Evolutionary conservation across 148 eudicot genomes (phyloP), one percentile per base, ranked within the genome.

Genomic region (Salicornia ramosissima): DNA sequence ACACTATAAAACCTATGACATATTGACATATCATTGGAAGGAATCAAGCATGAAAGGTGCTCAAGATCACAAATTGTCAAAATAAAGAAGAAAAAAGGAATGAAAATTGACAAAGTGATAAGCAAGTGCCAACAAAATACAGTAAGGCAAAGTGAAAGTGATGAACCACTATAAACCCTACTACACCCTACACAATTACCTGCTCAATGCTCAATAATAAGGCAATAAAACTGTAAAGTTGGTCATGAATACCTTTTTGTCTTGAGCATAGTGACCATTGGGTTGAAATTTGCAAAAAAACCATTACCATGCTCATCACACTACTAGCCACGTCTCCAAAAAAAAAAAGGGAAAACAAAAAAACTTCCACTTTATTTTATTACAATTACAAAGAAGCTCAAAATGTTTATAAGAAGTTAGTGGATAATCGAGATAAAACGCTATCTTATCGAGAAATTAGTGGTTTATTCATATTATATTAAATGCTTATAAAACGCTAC

Each of bases 151-250:
- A 4, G 16, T 55, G 31, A 55, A 10, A 26, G 15, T 55, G 59
- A 55, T n/a, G 31, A 30, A 55, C 59, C 55, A n/a, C 18, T 8
- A 45, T 45, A 4, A 39, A 62, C 65, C 65, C 65, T 34, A 57
- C 62, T 15, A 59, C 24, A 57, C 64, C 24, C 42, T 59, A 31
- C 11, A 28, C 0, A 28, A 14, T 21, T 60, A n/a, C n/a, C 31
- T 60, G 64, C 65, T 39, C 65, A 39, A 21, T 36, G 65, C 65
- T 62, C 47, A 59, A 59, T 62, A 62, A 62, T 62, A 62, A 62
- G 65, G 65, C 65, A 62, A 62, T 62, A 62, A 62, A 62, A 62
- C 29, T 62, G 65, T 62, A 62, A 62, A 62, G 65, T 21, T 62
- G 18, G 46, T 62, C 47, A 36, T 60, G 13, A 60, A 36, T n/a